Conservation (phyloP, 768 basidiomycete genomes). For the Pleurotus ostreatus region DNA sequence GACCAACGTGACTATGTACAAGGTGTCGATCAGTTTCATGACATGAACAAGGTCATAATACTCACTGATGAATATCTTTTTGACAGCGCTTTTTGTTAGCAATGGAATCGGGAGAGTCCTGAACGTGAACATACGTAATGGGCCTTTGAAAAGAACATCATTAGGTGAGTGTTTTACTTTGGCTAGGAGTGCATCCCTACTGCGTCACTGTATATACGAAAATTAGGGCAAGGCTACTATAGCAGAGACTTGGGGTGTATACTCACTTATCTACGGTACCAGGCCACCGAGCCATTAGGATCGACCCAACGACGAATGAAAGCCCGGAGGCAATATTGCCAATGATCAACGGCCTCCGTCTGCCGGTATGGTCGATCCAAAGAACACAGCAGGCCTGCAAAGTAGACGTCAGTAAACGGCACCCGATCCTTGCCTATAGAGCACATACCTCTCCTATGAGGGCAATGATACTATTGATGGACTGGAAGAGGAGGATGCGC, state of each 20-base stretch:
- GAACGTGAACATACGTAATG: constrained; percentile 28
- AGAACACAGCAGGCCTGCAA: constrained; percentile 34
- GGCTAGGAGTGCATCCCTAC: constrained; percentile 17
- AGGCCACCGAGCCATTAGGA: constrained; percentile 40
- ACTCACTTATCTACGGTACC: constrained; percentile 39
- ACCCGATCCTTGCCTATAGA: neutral
- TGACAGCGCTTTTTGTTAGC: neutral
- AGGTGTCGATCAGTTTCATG: neutral
- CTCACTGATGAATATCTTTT: constrained; percentile 39
- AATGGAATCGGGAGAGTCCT: neutral
- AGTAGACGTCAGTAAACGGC: neutral
- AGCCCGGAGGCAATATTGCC: constrained; percentile 38
- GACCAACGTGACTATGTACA: constrained; percentile 19
- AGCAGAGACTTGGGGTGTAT: neutral
- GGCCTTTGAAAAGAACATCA: constrained; percentile 19
- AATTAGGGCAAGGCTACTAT: neutral
- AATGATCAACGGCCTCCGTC: constrained; percentile 35
- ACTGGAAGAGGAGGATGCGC: constrained; percentile 47
- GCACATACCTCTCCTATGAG: constrained; percentile 39
- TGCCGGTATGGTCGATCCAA: constrained; percentile 38
- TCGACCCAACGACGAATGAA: constrained; percentile 38
- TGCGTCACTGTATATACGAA: constrained; percentile 23
- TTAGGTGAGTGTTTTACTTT: neutral
- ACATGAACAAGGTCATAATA: neutral
- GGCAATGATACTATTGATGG: constrained; percentile 50